Percentiles rank a stretch among this genome's conserved stretches.
These are phyloP conservation scores for Trichophaea hybrida DNA, from an alignment of 2,329 filamentous ascomycete species.

Conservation along the genomic window DNA sequence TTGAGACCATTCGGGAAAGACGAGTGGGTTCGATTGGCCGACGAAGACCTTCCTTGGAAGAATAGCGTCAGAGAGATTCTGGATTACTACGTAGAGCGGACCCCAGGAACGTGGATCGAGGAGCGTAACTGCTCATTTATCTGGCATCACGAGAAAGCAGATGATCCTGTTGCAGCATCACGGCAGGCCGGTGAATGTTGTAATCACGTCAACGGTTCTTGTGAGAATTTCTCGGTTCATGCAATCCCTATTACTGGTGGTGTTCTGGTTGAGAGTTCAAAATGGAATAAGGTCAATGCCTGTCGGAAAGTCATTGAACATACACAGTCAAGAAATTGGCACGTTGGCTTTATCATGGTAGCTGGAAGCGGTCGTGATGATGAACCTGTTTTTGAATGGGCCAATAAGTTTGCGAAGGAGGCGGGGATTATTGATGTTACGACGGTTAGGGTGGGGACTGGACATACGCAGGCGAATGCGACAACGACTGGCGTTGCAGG, in stretches of 20 bases:
- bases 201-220: conserved; percentile 89
- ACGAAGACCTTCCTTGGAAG: conserved; percentile 56
- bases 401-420: conserved; percentile 54
- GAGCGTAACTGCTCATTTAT: conserved; percentile 82
- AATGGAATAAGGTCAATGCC: conserved; percentile 79
- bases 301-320: conserved; percentile 58
- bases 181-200: conserved; percentile 80
- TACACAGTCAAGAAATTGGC: conserved; percentile 32
- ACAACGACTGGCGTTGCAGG: conserved; percentile 89
- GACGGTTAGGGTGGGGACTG: conserved; percentile 72
- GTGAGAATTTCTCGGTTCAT: conserved; percentile 66
- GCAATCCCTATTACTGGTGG: conserved; percentile 68
- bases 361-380: conserved; percentile 86
- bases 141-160: conserved; percentile 75
- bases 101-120: conserved; percentile 75
- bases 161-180: conserved; percentile 59
- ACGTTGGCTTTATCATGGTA: conserved; percentile 73
- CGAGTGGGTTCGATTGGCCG: conserved; percentile 52
- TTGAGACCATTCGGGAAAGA: conserved; percentile 54
- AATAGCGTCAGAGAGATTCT: conserved; percentile 67
- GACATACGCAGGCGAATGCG: conserved; percentile 74
- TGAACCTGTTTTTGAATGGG: conserved; percentile 88
- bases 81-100: conserved; percentile 77
- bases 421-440: conserved; percentile 48
- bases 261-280: conserved; percentile 68